Percentiles rank a stretch among this genome's conserved stretches.
These are phyloP conservation scores for Claviceps lovelessii DNA, from an alignment of 2,329 filamentous ascomycete genomes.

Conservation along the genomic window DNA sequence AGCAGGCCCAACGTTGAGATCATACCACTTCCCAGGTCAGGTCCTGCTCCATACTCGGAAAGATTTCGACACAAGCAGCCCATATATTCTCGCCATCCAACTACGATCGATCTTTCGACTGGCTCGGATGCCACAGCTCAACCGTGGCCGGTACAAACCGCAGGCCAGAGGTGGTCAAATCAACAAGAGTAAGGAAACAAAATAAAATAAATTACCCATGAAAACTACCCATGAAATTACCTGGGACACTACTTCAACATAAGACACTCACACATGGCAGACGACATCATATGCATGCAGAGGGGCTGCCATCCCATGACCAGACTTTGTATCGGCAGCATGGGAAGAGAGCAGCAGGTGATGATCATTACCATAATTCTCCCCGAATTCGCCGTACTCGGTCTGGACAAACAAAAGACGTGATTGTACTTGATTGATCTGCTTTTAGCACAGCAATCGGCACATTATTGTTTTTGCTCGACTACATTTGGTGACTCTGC, in stretches of 20 bases:
- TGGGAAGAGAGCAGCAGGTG: slow-evolving; percentile 2
- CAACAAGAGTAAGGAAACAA: slow-evolving; percentile 2
- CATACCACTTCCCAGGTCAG: slow-evolving; percentile 8
- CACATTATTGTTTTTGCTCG: not conserved
- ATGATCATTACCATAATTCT: slow-evolving; percentile 3
- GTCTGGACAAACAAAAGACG: slow-evolving; percentile 13
- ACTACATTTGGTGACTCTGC: not conserved
- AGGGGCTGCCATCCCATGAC: not conserved
- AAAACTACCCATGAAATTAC: not conserved
- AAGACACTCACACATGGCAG: not conserved
- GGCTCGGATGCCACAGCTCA: not conserved
- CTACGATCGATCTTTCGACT: not conserved
- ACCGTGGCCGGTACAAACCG: not conserved
- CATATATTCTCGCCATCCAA: not conserved
- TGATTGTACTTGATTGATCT: slow-evolving; percentile 19
- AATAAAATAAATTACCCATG: not conserved
- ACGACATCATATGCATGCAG: not conserved
- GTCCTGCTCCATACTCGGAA: not conserved
- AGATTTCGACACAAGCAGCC: not conserved
- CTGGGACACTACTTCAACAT: not conserved
- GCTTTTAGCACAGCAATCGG: not conserved
- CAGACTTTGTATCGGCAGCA: not conserved
- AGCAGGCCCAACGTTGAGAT: slow-evolving; percentile 9
- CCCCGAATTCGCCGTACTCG: slow-evolving; percentile 4
- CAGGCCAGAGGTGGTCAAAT: not conserved